Evolutionary conservation across 169 alveolate genomes (phyloP), one percentile per base, ranked within the genome.

Genomic region (Condylostoma magnum): DNA sequence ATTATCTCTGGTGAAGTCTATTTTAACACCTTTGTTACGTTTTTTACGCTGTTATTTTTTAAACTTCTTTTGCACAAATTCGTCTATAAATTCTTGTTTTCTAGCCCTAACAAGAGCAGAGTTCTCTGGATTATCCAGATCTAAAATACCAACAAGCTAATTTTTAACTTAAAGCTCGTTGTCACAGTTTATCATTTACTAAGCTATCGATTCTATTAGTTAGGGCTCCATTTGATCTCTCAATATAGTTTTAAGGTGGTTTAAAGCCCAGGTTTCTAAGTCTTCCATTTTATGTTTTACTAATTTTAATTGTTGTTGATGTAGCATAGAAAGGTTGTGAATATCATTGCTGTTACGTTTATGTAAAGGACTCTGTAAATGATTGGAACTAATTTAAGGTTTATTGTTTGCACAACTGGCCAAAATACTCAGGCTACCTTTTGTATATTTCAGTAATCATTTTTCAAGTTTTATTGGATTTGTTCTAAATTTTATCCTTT

Each of bases 1-100:
- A 56, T 41, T 69, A 38, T 58, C 72, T 55, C 65, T 77, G 70
- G 31, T 77, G 48, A 55, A 31, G 69, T 34, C 76, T 33, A 56
- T 69, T 63, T 18, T 72, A 2, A 5, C 85, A 70, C 41, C 74
- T 51, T 63, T 69, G 44, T 54, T 76, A 77, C 52, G 76, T 80
- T 43, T 69, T 70, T 10, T 54, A 10, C n/a, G 37, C 15, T 3
- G 41, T 6, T 34, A 37, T 12, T 33, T 52, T 12, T 36, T 51
- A 60, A 15, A 72, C 60, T 51, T 54, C 33, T 48, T 48, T 36
- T 41, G 70, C 67, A 72, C 71, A 65, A 48, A 57, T n/a, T n/a
- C 66, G 22, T 28, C 69, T 30, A 48, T 82, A 30, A 47, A 56
- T 31, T 48, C 36, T 20, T 48, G 67, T 22, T 48, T 48, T 27